phyloP scores from a whole-genome alignment of 768 basidiomycete species.

The Mycena albidolilacea region DNA sequence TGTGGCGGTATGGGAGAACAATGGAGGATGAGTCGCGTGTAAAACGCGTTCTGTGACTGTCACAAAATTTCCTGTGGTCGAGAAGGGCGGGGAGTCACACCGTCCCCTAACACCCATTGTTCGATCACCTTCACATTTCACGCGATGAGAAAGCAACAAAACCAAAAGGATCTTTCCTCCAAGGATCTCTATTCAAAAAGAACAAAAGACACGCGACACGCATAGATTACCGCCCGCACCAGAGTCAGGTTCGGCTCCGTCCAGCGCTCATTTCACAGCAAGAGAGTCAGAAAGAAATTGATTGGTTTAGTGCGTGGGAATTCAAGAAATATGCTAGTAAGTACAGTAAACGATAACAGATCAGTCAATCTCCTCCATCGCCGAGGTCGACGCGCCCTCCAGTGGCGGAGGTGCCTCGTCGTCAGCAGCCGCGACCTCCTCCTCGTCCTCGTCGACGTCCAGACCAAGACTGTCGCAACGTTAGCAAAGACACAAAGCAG shows the following conservation, averaged over 20 bases:
- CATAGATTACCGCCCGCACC: too few relatives aligned
- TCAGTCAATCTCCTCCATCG: conserved; percentile 98
- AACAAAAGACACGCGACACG: too few relatives aligned
- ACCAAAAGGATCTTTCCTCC: too few relatives aligned
- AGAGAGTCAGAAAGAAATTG: conserved; percentile 10
- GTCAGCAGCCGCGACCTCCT: conserved; percentile 61
- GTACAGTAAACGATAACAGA: conserved; percentile 21
- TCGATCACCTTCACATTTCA: too few relatives aligned
- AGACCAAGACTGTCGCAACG: conserved; percentile 73
- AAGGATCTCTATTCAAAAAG: too few relatives aligned
- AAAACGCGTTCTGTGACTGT: background rate
- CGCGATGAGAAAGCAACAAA: too few relatives aligned
- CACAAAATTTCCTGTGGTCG: background rate
- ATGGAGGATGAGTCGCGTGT: conserved; percentile 21
- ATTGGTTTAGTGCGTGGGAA: conserved; percentile 39
- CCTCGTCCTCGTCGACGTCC: conserved; percentile 88
- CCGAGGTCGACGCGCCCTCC: conserved; percentile 79
- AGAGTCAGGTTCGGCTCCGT: too few relatives aligned
- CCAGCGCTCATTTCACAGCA: background rate
- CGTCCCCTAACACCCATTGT: too few relatives aligned
- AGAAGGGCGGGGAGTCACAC: too few relatives aligned
- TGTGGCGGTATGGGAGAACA: conserved; percentile 25
- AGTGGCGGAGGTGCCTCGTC: conserved; percentile 65
- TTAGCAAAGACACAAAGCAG: conserved; percentile 25
- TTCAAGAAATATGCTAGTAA: conserved; percentile 42